Evolutionary conservation across 1,284 basidiomycete genomes (phyloP).

Genomic region (Ceratobasidium sp.): DNA sequence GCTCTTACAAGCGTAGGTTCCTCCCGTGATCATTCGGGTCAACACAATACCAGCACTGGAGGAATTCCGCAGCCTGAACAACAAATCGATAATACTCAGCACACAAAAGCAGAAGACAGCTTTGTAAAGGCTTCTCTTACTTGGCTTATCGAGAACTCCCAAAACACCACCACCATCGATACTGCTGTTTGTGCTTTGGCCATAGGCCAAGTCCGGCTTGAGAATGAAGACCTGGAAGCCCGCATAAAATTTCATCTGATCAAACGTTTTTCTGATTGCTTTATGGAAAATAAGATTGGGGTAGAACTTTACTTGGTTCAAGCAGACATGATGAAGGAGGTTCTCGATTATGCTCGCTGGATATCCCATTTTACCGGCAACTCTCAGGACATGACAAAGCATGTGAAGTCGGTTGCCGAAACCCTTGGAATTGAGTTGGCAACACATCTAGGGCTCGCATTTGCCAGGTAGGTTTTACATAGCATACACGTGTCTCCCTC

Average conservation of each 20-base stretch:
- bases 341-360: constrained; percentile 16
- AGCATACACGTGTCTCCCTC: not conserved
- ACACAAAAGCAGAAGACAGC: not conserved
- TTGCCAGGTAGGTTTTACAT: not conserved
- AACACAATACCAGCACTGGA: too few species aligned
- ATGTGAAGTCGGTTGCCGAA: not conserved
- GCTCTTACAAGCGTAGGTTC: too few species aligned
- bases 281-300: not conserved
- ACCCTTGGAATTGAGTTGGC: not conserved
- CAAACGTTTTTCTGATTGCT: constrained; percentile 32
- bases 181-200: constrained; percentile 24
- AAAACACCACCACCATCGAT: constrained; percentile 18
- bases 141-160: constrained; percentile 12
- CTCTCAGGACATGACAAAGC: not conserved
- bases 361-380: constrained; percentile 15
- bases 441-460: constrained; percentile 4
- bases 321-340: not conserved
- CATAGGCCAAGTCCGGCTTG: not conserved
- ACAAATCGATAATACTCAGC: not conserved
- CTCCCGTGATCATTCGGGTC: too few species aligned
- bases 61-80: not conserved
- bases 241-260: constrained; percentile 9
- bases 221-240: not conserved
- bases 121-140: constrained; percentile 15
- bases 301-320: not conserved